Evolutionary conservation across 164 flowering plant genomes (phyloP), one percentile per base, ranked within the genome.

Genomic region (Litsea cubeba): DNA sequence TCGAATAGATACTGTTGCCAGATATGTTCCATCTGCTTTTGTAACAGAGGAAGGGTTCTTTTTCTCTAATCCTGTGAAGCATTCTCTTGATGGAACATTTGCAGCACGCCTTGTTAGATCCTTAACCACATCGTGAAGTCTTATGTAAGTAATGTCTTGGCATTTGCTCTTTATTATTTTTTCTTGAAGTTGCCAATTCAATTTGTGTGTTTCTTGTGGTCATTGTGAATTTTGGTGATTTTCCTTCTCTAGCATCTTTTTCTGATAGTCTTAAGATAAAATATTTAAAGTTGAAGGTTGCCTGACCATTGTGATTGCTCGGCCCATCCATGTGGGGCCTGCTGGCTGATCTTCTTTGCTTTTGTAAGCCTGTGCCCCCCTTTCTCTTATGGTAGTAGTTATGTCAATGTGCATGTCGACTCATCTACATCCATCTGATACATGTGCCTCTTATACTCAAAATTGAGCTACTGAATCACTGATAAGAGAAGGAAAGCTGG

Each of bases 71-170:
- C 98, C 98, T 8, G 88, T 92, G 60, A 88, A 85, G 74, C 97
- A 92, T 84, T 83, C 87, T 58, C 83, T 92, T 51, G 98, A 95
- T 78, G 98, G 98, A 32, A 89, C 98, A 35, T 95, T 95, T 87
- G 98, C 97, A 30, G 98, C 97, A 76, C 97, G 97, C 32, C 81
- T 92, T 57, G 69, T 89, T 70, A 86, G 89, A 50, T 50, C 71
- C 60, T 17, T 66, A 15, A 66, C 8, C 69, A 66, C n/a, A 6
- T 2, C 3, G 28, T 28, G 40, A 66, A 28, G n/a, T n/a, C n/a
- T n/a, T n/a, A n/a, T n/a, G n/a, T 66, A 66, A 66, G 46, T 30
- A 66, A 54, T 54, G 60, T 40, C 8, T 15, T 54, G 60, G 60
- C 17, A 20, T 54, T 17, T 40, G 11, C 18, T 20, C n/a, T 54